Evolutionary conservation across 73 alveolate genomes (phyloP), one percentile per base, ranked within the genome.

Genomic region (Symbiodinium pilosum): DNA sequence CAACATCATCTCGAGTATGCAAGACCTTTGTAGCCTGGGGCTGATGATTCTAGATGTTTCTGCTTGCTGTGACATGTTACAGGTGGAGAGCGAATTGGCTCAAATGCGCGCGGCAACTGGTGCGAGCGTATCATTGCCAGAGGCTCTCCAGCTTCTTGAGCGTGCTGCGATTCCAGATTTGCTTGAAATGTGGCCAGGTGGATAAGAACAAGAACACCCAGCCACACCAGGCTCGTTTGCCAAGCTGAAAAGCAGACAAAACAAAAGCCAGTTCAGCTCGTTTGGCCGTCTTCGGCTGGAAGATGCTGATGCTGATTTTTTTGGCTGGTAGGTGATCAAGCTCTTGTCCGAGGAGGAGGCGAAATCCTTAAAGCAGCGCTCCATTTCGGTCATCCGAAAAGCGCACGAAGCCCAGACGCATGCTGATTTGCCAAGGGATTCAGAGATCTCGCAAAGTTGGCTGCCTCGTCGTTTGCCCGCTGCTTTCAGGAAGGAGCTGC

Each of bases 1-100:
- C 77, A 34, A 47, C 59, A 47, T 47, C 59, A 47, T 14, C 21
- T 47, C 59, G 14, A 6, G 14, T 47, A 47, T 47, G 59, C 59
- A 47, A 47, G 14, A n/a, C n/a, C n/a, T n/a, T n/a, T n/a, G n/a
- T n/a, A n/a, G 18, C 40, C 81, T 64, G 1, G 59, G 59, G 14
- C 21, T 9, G 59, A 14, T 47, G 81, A 64, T 28, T 14, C 81
- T 14, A 28, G 38, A 64, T 28, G 1, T 24, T 21, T 32, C 77
- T 64, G 38, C 36, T 64, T 64, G 32, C 32, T 12, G 77, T 26
- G 7, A 16, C 0, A 28, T 64, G 81, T 30, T 6, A 28, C 44
- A 73, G 85, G 85, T 73, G 85, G 85, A 73, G 85, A 73, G 85
- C 85, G 85, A 73, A 36, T 36, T 73, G 85, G 85, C 85, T 0